These are phyloP conservation scores for Boechera divaricarpa DNA, from an alignment of 345 rosid genomes.

Conservation along the genomic window DNA sequence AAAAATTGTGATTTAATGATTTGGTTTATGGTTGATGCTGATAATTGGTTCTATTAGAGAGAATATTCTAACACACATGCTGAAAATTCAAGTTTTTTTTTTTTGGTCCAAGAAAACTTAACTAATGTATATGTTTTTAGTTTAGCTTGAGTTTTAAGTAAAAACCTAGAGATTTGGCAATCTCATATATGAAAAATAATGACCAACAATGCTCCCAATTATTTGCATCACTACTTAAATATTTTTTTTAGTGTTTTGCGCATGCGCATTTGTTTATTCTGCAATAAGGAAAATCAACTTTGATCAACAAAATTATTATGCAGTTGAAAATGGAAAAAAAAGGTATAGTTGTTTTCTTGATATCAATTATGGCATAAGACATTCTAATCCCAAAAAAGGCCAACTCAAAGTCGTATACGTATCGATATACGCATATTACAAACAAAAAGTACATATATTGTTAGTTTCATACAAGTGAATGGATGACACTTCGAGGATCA, in stretches of 20 bases:
- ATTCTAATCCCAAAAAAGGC: constrained; percentile 28
- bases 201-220: neutral
- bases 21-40: constrained; percentile 38
- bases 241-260: neutral
- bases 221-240: neutral
- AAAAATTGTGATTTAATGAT: constrained; percentile 30
- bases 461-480: neutral
- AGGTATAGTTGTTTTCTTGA: constrained; percentile 38
- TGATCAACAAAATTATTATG: constrained; percentile 39
- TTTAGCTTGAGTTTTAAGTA: neutral
- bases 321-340: constrained; percentile 39
- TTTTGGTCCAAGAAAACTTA: too few relatives aligned
- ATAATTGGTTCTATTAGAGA: neutral
- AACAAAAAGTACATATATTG: neutral
- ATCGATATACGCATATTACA: constrained; percentile 10
- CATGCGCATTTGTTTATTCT: constrained; percentile 30
- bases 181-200: neutral
- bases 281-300: constrained; percentile 30
- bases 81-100: neutral
- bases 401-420: constrained; percentile 22
- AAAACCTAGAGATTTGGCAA: neutral
- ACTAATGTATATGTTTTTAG: neutral
- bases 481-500: constrained; percentile 17
- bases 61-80: neutral
- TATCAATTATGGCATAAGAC: constrained; percentile 34